These are phyloP conservation scores for Spiraea crenata DNA, from an alignment of 331 rosid species.

Conservation along the genomic window DNA sequence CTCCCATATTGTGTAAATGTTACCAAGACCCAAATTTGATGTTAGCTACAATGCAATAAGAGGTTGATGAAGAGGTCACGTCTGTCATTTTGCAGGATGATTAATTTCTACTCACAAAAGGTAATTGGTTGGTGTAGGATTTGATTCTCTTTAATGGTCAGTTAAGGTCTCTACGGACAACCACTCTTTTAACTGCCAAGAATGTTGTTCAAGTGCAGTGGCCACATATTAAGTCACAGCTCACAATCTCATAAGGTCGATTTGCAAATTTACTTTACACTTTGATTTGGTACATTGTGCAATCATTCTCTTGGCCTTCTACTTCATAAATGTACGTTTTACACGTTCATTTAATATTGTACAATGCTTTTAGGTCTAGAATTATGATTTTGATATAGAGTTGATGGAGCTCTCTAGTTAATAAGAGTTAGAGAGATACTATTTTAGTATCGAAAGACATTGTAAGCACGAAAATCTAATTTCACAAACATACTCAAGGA, in stretches of 20 bases:
- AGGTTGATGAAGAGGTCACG: neutral
- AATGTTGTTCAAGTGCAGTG: constrained; percentile 20
- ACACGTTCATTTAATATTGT: too few relatives aligned
- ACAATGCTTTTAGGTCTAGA: neutral
- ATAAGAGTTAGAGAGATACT: neutral
- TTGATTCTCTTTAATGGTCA: constrained; percentile 14
- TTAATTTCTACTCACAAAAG: neutral
- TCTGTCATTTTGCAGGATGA: neutral
- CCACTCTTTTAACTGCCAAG: neutral
- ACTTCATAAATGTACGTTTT: neutral
- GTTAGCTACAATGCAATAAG: neutral
- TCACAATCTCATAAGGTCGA: too few relatives aligned
- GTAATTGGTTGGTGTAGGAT: neutral
- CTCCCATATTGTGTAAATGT: too few relatives aligned
- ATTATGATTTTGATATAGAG: neutral
- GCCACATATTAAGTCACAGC: neutral
- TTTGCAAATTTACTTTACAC: neutral
- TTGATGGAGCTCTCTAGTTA: neutral
- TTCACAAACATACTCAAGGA: too few relatives aligned
- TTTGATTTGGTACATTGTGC: constrained; percentile 6
- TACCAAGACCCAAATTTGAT: neutral
- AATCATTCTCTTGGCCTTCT: neutral
- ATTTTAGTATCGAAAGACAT: too few relatives aligned
- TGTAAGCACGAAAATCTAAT: too few relatives aligned
- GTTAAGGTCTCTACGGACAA: constrained; percentile 6